Conservation (phyloP, 805 yeast species). For the Pichia eremophila region DNA sequence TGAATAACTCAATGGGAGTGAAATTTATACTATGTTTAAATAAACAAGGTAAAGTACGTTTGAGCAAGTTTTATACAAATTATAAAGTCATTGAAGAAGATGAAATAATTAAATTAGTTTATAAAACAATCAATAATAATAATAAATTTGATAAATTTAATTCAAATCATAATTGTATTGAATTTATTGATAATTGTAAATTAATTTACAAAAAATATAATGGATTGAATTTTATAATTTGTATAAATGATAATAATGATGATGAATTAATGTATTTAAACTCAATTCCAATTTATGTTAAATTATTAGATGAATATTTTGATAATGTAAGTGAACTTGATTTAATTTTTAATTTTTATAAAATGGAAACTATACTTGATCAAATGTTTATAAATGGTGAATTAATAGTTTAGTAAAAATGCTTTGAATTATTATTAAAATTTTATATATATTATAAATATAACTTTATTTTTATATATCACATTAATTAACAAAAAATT, state of each 20-base stretch:
- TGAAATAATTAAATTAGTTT: slow-evolving; percentile 52
- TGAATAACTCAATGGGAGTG: neutral
- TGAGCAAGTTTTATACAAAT: slow-evolving; percentile 62
- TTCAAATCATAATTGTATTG: slow-evolving; percentile 18
- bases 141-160: slow-evolving; percentile 76
- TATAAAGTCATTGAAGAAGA: slow-evolving; percentile 35
- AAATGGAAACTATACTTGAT: slow-evolving; percentile 72
- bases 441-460: too few species aligned
- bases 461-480: too few species aligned
- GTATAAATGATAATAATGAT: slow-evolving; percentile 30
- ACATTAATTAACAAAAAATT: too few species aligned
- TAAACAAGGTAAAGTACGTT: slow-evolving; percentile 86
- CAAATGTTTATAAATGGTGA: slow-evolving; percentile 90
- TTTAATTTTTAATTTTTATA: slow-evolving; percentile 83
- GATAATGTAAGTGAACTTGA: slow-evolving; percentile 91
- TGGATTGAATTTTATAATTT: slow-evolving; percentile 80
- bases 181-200: slow-evolving; percentile 44
- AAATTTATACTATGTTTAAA: slow-evolving; percentile 78
- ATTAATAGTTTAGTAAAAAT: slow-evolving; percentile 39
- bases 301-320: slow-evolving; percentile 76
- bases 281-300: slow-evolving; percentile 80
- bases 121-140: slow-evolving; percentile 58
- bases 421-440: too few species aligned
- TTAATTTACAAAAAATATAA: slow-evolving; percentile 86
- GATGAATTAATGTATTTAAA: slow-evolving; percentile 68